phyloP scores from a whole-genome alignment of 805 yeast species.

The Lipomyces starkeyi region DNA sequence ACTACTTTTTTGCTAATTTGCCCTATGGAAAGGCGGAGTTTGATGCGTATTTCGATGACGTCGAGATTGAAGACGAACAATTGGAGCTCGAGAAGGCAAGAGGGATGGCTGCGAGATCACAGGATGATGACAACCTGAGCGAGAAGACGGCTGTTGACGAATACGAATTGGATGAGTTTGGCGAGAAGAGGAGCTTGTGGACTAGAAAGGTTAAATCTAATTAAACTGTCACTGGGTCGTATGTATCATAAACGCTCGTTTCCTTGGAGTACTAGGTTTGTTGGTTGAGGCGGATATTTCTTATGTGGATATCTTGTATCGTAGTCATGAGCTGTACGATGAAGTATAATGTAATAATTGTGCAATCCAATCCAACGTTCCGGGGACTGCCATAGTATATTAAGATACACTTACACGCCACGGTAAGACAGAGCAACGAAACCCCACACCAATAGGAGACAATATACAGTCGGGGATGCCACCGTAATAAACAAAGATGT shows the following conservation, averaged over 20 bases:
- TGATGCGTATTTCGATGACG: conserved; percentile 8
- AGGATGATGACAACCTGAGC: not conserved
- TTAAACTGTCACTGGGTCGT: not conserved
- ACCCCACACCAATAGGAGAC: not conserved
- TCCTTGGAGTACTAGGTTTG: not conserved
- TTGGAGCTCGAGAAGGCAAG: not conserved
- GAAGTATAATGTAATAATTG: not conserved
- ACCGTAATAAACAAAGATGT: not conserved
- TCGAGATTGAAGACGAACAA: conserved; percentile 3
- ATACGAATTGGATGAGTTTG: not conserved
- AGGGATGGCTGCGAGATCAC: not conserved
- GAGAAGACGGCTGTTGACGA: not conserved
- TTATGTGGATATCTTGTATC: not conserved
- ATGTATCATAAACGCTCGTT: not conserved
- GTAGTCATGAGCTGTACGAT: conserved; percentile 1
- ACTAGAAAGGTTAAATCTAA: conserved; percentile 3
- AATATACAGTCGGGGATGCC: not conserved
- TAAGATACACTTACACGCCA: not conserved
- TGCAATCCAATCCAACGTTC: not conserved
- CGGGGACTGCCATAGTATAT: not conserved
- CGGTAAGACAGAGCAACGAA: not conserved
- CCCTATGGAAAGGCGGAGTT: conserved; percentile 22
- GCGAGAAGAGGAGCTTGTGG: not conserved
- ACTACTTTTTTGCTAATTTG: conserved; percentile 12
- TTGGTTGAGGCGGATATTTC: not conserved